Conservation (phyloP, 179 eudicot species). For the Beta corolliflora region DNA sequence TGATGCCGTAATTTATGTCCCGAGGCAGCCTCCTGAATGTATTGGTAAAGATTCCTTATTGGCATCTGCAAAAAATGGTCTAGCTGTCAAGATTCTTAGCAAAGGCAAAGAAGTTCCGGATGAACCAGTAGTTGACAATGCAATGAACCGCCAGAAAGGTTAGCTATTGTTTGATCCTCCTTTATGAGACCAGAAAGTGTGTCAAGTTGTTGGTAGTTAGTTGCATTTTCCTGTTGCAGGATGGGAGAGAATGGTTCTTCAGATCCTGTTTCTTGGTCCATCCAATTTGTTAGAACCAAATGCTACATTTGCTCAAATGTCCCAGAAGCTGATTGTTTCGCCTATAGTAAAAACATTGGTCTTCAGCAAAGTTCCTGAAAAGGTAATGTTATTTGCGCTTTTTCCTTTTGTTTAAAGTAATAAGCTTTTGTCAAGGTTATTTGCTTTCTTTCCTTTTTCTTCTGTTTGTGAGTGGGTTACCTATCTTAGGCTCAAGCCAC, state of each 20-base stretch:
- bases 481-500: no score
- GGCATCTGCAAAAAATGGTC: conserved; percentile 90
- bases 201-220: background rate
- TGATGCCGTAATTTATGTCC: conserved; percentile 93
- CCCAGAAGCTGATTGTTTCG: conserved; percentile 92
- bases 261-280: conserved; percentile 93
- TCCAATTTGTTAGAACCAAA: conserved; percentile 95
- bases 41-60: conserved; percentile 80
- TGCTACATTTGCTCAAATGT: conserved; percentile 88
- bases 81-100: conserved; percentile 90
- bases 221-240: conserved; percentile 47
- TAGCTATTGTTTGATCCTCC: background rate
- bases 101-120: conserved; percentile 81
- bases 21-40: conserved; percentile 79
- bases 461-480: background rate
- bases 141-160: conserved; percentile 84
- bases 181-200: background rate
- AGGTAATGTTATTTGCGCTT: conserved; percentile 40
- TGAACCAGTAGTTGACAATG: conserved; percentile 86
- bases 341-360: conserved; percentile 96
- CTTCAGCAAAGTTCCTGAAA: conserved; percentile 98
- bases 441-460: background rate
- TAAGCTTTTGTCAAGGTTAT: background rate
- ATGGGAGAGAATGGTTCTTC: conserved; percentile 99
- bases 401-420: no score